Percentiles rank a stretch among this genome's conserved stretches.
These are phyloP conservation scores for Metarhizium rileyi DNA, from an alignment of 2,329 filamentous ascomycete species.

Conservation along the genomic window DNA sequence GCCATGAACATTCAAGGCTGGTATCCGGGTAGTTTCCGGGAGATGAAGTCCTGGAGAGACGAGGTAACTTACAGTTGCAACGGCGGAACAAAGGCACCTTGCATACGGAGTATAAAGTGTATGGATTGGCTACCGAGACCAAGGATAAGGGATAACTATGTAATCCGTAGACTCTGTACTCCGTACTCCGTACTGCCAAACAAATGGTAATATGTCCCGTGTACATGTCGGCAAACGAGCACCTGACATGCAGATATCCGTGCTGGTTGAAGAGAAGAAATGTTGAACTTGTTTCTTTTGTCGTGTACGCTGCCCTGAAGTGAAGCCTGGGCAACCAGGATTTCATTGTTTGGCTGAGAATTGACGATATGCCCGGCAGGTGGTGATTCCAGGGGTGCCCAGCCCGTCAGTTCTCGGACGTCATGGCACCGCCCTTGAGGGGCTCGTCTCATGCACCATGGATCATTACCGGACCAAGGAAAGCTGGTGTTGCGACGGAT, in stretches of 20 bases:
- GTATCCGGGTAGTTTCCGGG: conserved; percentile 7
- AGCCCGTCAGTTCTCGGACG: not conserved
- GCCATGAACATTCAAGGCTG: not conserved
- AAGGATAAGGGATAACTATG: not conserved
- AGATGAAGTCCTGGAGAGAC: conserved; percentile 1
- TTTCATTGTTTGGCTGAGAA: not conserved
- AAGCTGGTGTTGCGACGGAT: not conserved
- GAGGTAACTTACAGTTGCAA: not conserved
- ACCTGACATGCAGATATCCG: not conserved
- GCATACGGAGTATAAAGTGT: not conserved
- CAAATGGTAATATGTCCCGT: not conserved
- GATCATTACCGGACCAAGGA: not conserved
- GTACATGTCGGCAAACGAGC: not conserved
- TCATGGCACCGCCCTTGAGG: not conserved
- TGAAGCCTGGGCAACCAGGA: no score
- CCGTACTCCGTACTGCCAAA: not conserved
- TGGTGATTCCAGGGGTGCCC: not conserved
- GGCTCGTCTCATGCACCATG: not conserved
- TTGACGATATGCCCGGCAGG: not conserved
- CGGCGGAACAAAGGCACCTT: not conserved
- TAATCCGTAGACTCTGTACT: not conserved
- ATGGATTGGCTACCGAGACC: conserved; percentile 4
- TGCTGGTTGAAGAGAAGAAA: not conserved
- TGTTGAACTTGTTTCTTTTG: not conserved
- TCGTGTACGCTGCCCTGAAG: not conserved